phyloP scores from a whole-genome alignment of 2,329 filamentous ascomycete species.

The Arthrobotrys iridis region DNA sequence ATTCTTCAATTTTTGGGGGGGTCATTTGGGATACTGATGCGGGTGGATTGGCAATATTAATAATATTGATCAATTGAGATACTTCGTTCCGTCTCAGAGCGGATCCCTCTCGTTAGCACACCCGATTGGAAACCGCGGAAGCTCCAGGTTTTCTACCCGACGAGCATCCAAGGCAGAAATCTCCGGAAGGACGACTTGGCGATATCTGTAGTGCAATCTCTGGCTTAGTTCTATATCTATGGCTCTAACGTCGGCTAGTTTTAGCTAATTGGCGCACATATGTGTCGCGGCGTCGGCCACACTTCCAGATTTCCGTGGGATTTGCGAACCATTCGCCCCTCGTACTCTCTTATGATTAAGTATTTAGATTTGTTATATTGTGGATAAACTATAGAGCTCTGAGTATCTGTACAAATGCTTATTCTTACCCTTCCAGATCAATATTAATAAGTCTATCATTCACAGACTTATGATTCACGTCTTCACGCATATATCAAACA shows the following conservation, averaged over 20 bases:
- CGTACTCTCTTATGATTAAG: too few relatives aligned
- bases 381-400: too few relatives aligned
- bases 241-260: neutral
- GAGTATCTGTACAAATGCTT: too few relatives aligned
- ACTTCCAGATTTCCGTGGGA: too few relatives aligned
- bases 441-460: too few relatives aligned
- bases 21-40: too few relatives aligned
- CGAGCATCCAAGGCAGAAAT: neutral
- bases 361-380: too few relatives aligned
- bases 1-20: neutral
- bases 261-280: neutral
- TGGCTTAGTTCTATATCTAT: neutral
- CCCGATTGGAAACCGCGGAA: neutral
- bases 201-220: neutral
- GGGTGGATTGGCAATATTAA: too few relatives aligned
- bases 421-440: too few relatives aligned
- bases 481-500: neutral
- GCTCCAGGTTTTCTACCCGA: neutral
- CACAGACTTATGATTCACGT: too few relatives aligned
- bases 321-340: too few relatives aligned
- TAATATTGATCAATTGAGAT: neutral
- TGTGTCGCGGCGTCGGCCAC: too few relatives aligned
- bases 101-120: slow-evolving; percentile 11
- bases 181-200: neutral
- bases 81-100: neutral